Percentiles rank a stretch among this genome's conserved stretches.
Evolutionary conservation across 441 rosid species (phyloP).

Genomic region (Croton laevigatus): DNA sequence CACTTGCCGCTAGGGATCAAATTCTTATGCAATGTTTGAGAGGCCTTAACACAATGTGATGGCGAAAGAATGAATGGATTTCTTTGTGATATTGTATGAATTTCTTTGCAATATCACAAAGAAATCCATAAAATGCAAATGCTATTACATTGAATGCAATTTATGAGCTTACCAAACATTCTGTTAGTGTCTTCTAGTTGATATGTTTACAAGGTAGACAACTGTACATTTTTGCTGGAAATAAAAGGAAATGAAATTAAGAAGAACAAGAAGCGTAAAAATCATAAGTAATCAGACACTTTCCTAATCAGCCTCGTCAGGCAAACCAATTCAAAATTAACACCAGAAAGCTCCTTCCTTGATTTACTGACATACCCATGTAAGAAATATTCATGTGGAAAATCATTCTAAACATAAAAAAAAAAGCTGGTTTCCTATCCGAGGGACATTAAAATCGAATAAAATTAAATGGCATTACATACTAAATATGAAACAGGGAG

Average conservation of each 20-base stretch:
- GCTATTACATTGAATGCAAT: too few species aligned
- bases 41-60: too few species aligned
- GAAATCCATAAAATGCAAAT: too few species aligned
- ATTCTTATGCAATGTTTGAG: neutral
- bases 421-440: neutral
- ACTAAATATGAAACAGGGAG: conserved; percentile 13
- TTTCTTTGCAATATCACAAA: too few species aligned
- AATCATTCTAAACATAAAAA: conserved; percentile 1
- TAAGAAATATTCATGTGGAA: conserved; percentile 18
- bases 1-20: neutral
- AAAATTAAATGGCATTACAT: neutral
- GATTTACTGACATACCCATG: neutral
- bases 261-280: neutral
- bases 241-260: neutral
- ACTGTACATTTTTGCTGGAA: neutral
- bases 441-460: neutral
- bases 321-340: neutral
- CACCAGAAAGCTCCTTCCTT: neutral
- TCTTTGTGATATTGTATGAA: too few species aligned
- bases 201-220: neutral
- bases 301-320: conserved; percentile 8
- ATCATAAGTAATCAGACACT: neutral
- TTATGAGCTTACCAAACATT: too few species aligned
- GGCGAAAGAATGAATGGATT: too few species aligned
- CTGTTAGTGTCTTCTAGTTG: neutral